Evolutionary conservation across 257 asterid species (phyloP), one percentile per base, ranked within the genome.

Genomic region (Solanum pennellii): DNA sequence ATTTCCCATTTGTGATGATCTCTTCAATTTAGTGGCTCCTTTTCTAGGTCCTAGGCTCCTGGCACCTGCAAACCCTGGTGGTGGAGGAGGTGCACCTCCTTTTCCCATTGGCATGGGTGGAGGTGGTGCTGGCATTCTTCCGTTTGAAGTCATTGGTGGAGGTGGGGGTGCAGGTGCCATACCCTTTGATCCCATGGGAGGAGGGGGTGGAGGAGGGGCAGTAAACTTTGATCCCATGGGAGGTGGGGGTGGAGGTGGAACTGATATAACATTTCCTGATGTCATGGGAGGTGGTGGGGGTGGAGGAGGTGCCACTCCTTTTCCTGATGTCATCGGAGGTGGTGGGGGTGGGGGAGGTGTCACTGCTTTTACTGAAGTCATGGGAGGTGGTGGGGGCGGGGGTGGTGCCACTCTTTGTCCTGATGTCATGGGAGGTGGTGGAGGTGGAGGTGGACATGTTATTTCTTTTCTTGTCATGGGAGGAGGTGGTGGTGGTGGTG

Each of bases 1-100:
- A 65, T 90, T 93, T 3, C 98, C 98, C 97, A 97, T 94, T 82
- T 97, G 97, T 3, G 99, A 89, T 37, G 98, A 97, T 88, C 98
- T 94, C 92, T 94, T 94, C 92, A 97, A 87, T 72, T 93, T 97
- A 68, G 96, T 91, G 12, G 87, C 87, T 12, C 91, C 85, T 92
- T 93, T 95, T 92, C 82, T 94, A 59, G 93, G 86, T 68, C 94
- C 92, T 68, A 92, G 91, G 90, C 72, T 84, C 44, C 65, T 87
- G 74, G 83, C 87, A 16, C 92, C 90, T 74, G 91, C 92, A 59
- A 82, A 79, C 49, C 93, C 94, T 3, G 95, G 98, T 69, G 98
- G 99, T 16, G 95, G 97, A 41, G 98, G 98, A 37, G 97, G 94
- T 82, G 90, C 91, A 82, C 86, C 90, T 66, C 90, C 93, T 29